Evolutionary conservation across 176 grass and related monocot genomes (phyloP), one percentile per base, ranked within the genome.

Genomic region (Elaeis guineensis): DNA sequence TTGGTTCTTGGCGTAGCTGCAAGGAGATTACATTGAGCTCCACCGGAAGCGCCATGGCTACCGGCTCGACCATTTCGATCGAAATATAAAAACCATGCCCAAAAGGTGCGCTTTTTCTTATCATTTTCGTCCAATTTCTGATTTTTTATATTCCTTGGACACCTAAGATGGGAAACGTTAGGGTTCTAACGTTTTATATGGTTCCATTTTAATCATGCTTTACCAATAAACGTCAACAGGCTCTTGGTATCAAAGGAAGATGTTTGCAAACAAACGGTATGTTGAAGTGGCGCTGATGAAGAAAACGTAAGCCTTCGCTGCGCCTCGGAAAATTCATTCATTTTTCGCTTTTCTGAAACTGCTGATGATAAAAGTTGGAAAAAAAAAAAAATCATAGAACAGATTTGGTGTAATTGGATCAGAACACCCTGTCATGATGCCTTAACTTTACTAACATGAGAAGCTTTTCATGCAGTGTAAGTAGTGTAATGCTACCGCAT

Each of bases 221-320:
- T 26, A 30, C 28, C 6, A 30, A 30, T 30, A 30, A 30, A 30
- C 5, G 28, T 30, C 28, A 30, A 25, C 59, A 84, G 86, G 20
- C 74, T 52, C 55, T 95, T 14, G 91, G 91, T 35, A 83, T 89
- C 32, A 90, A 95, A 72, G 80, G 7, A 95, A 95, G 72, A 75
- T 80, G 78, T 87, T 95, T 18, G 83, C 91, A 19, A 85, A 87
- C 78, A 90, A 95, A 58, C 78, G 84, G 21, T 95, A 95, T 64
- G 68, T 77, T 1, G 86, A 95, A 71, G 87, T 90, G 86, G 91
- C 83, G 3, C 67, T 84, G 68, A 65, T 95, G 91, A 95, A 90
- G 74, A 95, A 78, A 70, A 95, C 83, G 91, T 95, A 95, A 85
- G 79, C 57, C 24, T 14, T 58, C 22, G 3, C 28, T 29, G 28